A percentile compares a stretch with the other conserved stretches of the same genome.
phyloP scores from a whole-genome alignment of 345 rosid genomes.

The Alliaria petiolata region DNA sequence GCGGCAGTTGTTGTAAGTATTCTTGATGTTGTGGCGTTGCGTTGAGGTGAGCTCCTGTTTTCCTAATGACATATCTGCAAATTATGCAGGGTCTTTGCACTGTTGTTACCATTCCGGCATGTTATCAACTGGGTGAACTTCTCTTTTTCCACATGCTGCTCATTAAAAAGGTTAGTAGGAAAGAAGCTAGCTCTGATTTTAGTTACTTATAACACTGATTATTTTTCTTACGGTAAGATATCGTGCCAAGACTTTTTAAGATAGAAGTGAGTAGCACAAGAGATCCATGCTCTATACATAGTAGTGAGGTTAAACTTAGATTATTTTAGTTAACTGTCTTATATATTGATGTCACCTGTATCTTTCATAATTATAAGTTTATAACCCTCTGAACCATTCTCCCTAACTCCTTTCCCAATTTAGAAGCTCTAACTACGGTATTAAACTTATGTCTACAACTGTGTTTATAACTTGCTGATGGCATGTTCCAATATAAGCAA shows the following conservation, averaged over 20 bases:
- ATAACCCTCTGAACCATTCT: neutral
- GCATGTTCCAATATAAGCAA: neutral
- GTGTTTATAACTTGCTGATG: neutral
- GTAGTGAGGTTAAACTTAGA: neutral
- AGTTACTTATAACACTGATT: neutral
- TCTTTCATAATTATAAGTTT: neutral
- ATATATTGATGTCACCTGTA: neutral
- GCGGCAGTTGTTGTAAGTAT: conserved; percentile 83
- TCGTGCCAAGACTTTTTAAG: neutral
- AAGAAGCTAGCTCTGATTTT: neutral
- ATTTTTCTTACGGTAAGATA: neutral
- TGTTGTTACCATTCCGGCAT: conserved; percentile 70
- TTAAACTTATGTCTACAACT: neutral
- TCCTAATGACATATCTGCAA: conserved; percentile 13
- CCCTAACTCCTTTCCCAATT: neutral
- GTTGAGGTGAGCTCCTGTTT: conserved; percentile 21
- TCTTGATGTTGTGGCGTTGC: conserved; percentile 2
- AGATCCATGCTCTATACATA: neutral
- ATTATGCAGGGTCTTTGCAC: conserved; percentile 71
- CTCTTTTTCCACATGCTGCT: conserved; percentile 87
- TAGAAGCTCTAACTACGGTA: neutral
- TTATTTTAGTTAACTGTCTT: neutral
- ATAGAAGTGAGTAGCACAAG: neutral
- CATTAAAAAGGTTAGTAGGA: conserved; percentile 69
- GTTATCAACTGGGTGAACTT: conserved; percentile 80